Evolutionary conservation across 2,329 filamentous ascomycete genomes (phyloP).

Genomic region (Cladophialophora yegresii): DNA sequence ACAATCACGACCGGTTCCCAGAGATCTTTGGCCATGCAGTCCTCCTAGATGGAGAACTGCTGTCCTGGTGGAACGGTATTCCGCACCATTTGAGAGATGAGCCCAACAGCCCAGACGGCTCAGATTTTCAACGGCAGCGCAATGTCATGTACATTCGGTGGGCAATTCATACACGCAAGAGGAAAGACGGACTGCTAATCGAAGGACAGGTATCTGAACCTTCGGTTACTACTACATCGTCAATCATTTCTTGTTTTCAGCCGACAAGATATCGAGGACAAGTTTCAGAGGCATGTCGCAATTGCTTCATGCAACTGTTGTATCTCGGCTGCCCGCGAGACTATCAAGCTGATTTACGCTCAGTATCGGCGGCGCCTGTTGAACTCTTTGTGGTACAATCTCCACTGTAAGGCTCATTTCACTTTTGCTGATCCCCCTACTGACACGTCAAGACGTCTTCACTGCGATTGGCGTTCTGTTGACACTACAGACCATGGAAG

Average conservation of each 20-base stretch:
- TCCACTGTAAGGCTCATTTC: conserved; percentile 13
- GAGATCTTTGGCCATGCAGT: not conserved
- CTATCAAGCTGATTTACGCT: conserved; percentile 9
- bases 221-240: not conserved
- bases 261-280: not conserved
- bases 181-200: not conserved
- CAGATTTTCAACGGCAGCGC: conserved; percentile 13
- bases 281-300: not conserved
- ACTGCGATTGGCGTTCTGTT: not conserved
- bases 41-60: conserved; percentile 6
- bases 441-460: not conserved
- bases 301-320: conserved; percentile 2
- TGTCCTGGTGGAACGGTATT: conserved; percentile 9
- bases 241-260: not conserved
- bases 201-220: not conserved
- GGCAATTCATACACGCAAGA: not conserved
- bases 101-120: conserved; percentile 5
- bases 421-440: not conserved
- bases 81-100: conserved; percentile 11
- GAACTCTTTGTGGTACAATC: conserved; percentile 15
- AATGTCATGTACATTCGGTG: conserved; percentile 14
- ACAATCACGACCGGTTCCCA: not conserved
- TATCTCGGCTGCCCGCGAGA: conserved; percentile 7
- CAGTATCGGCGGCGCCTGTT: conserved; percentile 8
- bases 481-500: not conserved